Conservation (phyloP, 306 rosid genomes). For the Echinosophora koreensis region DNA sequence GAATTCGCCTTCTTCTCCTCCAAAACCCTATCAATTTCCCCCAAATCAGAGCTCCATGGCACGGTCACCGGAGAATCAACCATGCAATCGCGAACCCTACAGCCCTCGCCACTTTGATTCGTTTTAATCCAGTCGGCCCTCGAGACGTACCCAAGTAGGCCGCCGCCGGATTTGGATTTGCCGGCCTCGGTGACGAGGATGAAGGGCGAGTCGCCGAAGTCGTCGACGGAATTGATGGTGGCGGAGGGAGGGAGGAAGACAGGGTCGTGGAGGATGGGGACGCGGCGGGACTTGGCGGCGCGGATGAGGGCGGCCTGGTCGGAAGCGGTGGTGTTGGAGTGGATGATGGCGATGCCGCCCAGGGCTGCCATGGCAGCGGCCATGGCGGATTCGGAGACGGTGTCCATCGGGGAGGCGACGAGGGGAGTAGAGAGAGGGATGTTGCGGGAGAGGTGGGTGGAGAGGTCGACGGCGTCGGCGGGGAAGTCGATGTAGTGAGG, state of each 20-base stretch:
- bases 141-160: conserved; percentile 70
- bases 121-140: conserved; percentile 57
- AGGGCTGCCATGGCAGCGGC: conserved; percentile 84
- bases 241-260: conserved; percentile 58
- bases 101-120: conserved; percentile 50
- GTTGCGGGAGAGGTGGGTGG: conserved; percentile 69
- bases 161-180: conserved; percentile 30
- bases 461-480: conserved; percentile 69
- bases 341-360: conserved; percentile 77
- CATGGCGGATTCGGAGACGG: conserved; percentile 83
- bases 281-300: conserved; percentile 78
- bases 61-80: conserved; percentile 44
- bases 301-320: conserved; percentile 67
- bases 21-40: conserved; percentile 47
- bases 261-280: conserved; percentile 71
- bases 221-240: conserved; percentile 54
- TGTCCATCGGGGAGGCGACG: conserved; percentile 97
- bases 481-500: conserved; percentile 94
- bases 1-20: conserved; percentile 49
- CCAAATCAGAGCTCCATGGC: conserved; percentile 65
- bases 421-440: conserved; percentile 69
- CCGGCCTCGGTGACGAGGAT: conserved; percentile 75
- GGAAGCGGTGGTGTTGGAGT: conserved; percentile 61
- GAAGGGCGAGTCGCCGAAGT: conserved; percentile 58
- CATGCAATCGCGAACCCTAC: conserved; percentile 62